Base-by-base conservation (phyloP, 2,329 filamentous ascomycete genomes). In the Escovopsis sp. region DNA sequence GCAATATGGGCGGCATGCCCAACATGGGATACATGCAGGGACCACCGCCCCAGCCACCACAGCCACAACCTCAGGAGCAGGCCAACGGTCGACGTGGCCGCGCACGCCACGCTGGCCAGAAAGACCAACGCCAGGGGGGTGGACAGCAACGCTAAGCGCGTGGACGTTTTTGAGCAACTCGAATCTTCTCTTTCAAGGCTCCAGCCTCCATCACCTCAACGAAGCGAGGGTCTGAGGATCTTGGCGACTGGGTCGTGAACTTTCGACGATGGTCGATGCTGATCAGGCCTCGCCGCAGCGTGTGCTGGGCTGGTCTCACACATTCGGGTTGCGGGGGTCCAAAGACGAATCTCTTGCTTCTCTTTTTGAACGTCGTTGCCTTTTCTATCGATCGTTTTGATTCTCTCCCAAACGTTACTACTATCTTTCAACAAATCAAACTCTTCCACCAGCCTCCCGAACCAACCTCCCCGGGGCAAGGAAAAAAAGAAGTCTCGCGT, bases 51-150 rank as follows among this genome's bases (percentile, higher is more conserved):
- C 27, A 28, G 12, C 25, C 8, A 27, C 25, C 8, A 13, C 25
- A 27, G 13, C 25, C 8, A 27, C 25, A 27, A 27, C 27, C 65
- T 42, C 43, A 74, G 48, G 68, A 71, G 45, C 68, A 70, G 45
- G 62, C 61, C 44, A 72, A 69, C 52, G 52, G 58, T 43, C 60
- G 72, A 53, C 67, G 72, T 45, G 72, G 72, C 54, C 67, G 72
- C 49, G 70, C 73, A 66, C 61, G 69, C 54, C 31, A 36, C 32
- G 38, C 28, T 38, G 34, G 35, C 36, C 33, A 36, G 35, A 40
- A 38, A 34, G 37, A 40, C 37, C 37, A 35, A 38, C 31, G 31
- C 39, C 27, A 28, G 27, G 27, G 27, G 27, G 27, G 31, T 39
- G 39, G 35, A 15, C 19, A 36, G 25, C 35, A 42, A 39, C 39